phyloP scores from a whole-genome alignment of 1,139 yeast species.

The Candida labiduridarum region DNA sequence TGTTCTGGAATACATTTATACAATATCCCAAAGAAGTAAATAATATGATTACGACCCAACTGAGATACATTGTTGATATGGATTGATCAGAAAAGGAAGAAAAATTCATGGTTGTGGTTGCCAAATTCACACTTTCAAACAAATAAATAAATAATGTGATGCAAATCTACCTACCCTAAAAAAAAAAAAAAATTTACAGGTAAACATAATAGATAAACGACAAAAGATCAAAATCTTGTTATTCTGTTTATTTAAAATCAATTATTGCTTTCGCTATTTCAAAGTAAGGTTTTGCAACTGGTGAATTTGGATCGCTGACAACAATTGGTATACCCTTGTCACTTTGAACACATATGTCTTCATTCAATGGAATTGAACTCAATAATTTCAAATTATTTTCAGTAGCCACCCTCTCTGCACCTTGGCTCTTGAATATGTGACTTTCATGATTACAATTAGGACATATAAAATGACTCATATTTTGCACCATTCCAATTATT shows the following conservation, averaged over 20 bases:
- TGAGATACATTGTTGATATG: not conserved
- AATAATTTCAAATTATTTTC: constrained; percentile 52
- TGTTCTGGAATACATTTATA: not conserved
- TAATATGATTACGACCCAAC: not conserved
- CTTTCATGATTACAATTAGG: constrained; percentile 75
- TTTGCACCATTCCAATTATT: constrained; percentile 75
- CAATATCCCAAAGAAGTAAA: not conserved
- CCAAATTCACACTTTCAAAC: not conserved
- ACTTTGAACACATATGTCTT: constrained; percentile 60
- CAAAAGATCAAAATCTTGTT: not conserved
- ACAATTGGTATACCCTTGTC: constrained; percentile 71
- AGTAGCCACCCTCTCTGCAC: constrained; percentile 61
- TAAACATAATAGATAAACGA: not conserved
- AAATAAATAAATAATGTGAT: not conserved
- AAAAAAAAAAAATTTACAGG: not conserved
- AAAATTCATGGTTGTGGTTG: not conserved
- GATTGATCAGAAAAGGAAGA: not conserved
- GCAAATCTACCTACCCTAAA: not conserved
- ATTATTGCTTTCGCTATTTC: constrained; percentile 43
- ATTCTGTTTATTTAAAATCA: constrained; percentile 11
- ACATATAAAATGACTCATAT: constrained; percentile 78
- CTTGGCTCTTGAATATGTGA: constrained; percentile 74
- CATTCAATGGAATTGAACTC: constrained; percentile 70
- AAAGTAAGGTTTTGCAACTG: constrained; percentile 40
- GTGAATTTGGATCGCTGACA: constrained; percentile 43